These are phyloP conservation scores for Penicillium sclerotiorum DNA, from an alignment of 2,329 filamentous ascomycete genomes.

Conservation along the genomic window DNA sequence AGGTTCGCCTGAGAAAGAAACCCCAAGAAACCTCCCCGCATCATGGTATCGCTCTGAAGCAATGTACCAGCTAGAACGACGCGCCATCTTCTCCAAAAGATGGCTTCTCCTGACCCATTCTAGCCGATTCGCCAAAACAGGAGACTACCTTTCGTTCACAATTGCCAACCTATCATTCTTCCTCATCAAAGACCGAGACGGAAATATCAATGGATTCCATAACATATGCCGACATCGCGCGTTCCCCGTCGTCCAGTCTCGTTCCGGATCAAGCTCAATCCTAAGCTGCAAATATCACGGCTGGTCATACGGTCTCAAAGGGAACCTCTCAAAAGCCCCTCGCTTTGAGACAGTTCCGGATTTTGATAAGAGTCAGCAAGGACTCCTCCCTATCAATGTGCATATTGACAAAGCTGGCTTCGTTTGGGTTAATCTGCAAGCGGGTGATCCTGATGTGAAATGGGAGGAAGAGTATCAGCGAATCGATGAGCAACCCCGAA, in stretches of 20 bases:
- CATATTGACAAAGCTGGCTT: constrained; percentile 26
- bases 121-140: constrained; percentile 23
- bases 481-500: constrained; percentile 24
- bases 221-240: constrained; percentile 30
- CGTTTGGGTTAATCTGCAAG: constrained; percentile 28
- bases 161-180: constrained; percentile 20
- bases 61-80: constrained; percentile 29
- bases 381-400: constrained; percentile 23
- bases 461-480: constrained; percentile 23
- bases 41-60: constrained; percentile 31
- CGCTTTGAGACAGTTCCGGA: constrained; percentile 23
- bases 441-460: constrained; percentile 18
- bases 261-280: constrained; percentile 19
- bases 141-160: constrained; percentile 23
- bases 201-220: constrained; percentile 25
- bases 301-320: constrained; percentile 30
- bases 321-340: constrained; percentile 28
- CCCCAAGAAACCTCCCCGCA: constrained; percentile 22
- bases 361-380: constrained; percentile 23
- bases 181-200: constrained; percentile 16
- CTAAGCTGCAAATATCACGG: constrained; percentile 29
- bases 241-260: constrained; percentile 18
- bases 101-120: constrained; percentile 28
- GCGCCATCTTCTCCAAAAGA: constrained; percentile 30
- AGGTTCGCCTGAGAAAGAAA: neutral